phyloP scores from a whole-genome alignment of 805 yeast species.

The Spathaspora arborariae region DNA sequence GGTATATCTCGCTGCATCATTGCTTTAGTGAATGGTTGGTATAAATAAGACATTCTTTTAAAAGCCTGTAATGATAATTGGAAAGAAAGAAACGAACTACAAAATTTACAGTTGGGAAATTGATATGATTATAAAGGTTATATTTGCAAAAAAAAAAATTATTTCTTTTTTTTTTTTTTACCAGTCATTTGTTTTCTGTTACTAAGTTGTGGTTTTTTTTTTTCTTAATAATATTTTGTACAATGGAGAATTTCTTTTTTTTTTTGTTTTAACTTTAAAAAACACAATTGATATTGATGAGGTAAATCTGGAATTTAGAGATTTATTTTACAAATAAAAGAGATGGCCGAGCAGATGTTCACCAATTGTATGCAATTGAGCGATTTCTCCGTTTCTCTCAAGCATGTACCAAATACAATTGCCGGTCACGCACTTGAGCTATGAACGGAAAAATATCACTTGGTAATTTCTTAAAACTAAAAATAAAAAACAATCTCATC shows the following conservation, averaged over 20 bases:
- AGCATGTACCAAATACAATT: neutral
- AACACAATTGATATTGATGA: neutral
- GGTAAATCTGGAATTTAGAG: neutral
- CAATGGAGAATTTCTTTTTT: neutral
- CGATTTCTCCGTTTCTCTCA: neutral
- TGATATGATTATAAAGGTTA: slow-evolving; percentile 1
- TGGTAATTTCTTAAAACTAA: neutral
- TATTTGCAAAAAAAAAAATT: neutral
- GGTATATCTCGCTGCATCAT: slow-evolving; percentile 4
- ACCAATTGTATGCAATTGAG: neutral
- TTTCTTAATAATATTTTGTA: neutral
- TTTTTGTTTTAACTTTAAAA: neutral
- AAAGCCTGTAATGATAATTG: neutral
- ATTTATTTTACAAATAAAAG: neutral
- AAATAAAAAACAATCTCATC: neutral
- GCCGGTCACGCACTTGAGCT: neutral
- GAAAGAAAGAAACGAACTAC: neutral
- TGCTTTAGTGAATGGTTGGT: slow-evolving; percentile 4
- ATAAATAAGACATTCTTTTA: slow-evolving; percentile 6
- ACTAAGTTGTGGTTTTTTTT: neutral
- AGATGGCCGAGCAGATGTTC: neutral
- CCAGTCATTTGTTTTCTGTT: slow-evolving; percentile 1
- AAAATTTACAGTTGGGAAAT: neutral
- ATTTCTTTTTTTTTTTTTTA: neutral
- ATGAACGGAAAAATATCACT: neutral